These are phyloP conservation scores for Cutaneotrichosporon dermatis DNA, from an alignment of 1,284 basidiomycete species.

Conservation along the genomic window DNA sequence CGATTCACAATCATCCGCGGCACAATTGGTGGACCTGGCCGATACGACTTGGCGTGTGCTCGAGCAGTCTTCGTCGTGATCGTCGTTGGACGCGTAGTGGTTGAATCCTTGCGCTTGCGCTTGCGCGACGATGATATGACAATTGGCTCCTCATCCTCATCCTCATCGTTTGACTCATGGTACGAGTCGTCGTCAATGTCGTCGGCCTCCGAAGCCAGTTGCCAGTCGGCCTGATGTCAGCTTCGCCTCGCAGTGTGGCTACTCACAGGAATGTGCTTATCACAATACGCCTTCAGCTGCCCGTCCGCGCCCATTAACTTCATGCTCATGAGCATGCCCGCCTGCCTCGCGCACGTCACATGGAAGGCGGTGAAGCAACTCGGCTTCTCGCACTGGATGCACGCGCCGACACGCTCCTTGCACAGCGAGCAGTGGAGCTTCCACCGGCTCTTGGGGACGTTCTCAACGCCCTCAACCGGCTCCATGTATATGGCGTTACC, in stretches of 20 bases:
- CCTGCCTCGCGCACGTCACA: constrained; percentile 84
- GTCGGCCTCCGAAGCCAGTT: constrained; percentile 30
- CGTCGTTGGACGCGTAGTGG: constrained; percentile 3
- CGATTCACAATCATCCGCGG: constrained; percentile 58
- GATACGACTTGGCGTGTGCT: constrained; percentile 56
- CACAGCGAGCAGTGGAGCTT: constrained; percentile 92
- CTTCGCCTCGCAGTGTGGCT: not conserved
- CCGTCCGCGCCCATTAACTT: constrained; percentile 59
- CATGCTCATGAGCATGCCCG: constrained; percentile 79
- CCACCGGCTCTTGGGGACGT: constrained; percentile 87
- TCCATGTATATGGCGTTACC: constrained; percentile 98
- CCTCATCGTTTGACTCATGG: constrained; percentile 41
- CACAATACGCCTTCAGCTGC: constrained; percentile 70
- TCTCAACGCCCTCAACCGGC: constrained; percentile 85
- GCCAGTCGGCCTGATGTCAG: constrained; percentile 22
- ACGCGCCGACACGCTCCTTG: constrained; percentile 75
- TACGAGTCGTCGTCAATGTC: constrained; percentile 21
- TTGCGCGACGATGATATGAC: constrained; percentile 10
- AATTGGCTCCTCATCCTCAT: constrained; percentile 46
- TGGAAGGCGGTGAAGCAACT: constrained; percentile 94
- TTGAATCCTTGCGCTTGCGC: constrained; percentile 17
- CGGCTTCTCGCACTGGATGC: constrained; percentile 91
- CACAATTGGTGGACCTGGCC: constrained; percentile 54
- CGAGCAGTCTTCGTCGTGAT: constrained; percentile 52
- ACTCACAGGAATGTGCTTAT: constrained; percentile 80